These are phyloP conservation scores for Naegleria gruberi DNA, from an alignment of 208 protist genomes.

Conservation along the genomic window DNA sequence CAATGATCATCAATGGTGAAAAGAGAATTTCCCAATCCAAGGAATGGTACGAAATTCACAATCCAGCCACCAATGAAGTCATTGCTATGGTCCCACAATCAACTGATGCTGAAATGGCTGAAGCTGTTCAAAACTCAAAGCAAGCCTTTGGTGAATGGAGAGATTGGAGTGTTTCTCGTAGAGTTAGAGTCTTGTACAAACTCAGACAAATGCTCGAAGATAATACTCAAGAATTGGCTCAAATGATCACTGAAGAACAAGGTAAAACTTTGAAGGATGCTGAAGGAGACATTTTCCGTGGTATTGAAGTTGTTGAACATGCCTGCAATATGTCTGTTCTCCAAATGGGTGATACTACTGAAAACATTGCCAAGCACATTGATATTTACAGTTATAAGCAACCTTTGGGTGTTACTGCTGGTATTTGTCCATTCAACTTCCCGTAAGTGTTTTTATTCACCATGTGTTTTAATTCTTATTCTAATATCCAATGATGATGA, in stretches of 20 bases:
- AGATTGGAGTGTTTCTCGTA: slow-evolving; percentile 49
- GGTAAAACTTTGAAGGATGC: slow-evolving; percentile 77
- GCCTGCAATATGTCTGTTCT: slow-evolving; percentile 51
- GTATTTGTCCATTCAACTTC: slow-evolving; percentile 72
- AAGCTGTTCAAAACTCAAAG: slow-evolving; percentile 43
- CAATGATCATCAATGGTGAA: slow-evolving; percentile 69
- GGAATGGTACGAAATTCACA: slow-evolving; percentile 52
- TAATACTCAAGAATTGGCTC: slow-evolving; percentile 54
- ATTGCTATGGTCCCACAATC: slow-evolving; percentile 52
- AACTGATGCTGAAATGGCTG: slow-evolving; percentile 65
- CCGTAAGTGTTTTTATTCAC: slow-evolving; percentile 20
- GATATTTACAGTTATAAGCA: slow-evolving; percentile 69
- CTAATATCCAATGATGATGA: too few relatives aligned
- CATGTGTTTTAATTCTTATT: background rate
- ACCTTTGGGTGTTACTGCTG: slow-evolving; percentile 77
- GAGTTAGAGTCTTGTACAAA: slow-evolving; percentile 59
- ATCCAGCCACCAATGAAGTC: slow-evolving; percentile 66
- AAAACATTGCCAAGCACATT: slow-evolving; percentile 60
- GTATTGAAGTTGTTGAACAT: slow-evolving; percentile 83
- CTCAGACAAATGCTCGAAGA: slow-evolving; percentile 57
- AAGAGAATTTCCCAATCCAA: slow-evolving; percentile 54
- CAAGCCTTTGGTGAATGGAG: slow-evolving; percentile 53
- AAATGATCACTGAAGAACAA: slow-evolving; percentile 66
- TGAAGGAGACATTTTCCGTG: slow-evolving; percentile 72
- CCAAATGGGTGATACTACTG: slow-evolving; percentile 73